A percentile compares a stretch with the other conserved stretches of the same genome.
Conservation (phyloP, 78 protist genomes). For the Chrysochromulina parva region DNA sequence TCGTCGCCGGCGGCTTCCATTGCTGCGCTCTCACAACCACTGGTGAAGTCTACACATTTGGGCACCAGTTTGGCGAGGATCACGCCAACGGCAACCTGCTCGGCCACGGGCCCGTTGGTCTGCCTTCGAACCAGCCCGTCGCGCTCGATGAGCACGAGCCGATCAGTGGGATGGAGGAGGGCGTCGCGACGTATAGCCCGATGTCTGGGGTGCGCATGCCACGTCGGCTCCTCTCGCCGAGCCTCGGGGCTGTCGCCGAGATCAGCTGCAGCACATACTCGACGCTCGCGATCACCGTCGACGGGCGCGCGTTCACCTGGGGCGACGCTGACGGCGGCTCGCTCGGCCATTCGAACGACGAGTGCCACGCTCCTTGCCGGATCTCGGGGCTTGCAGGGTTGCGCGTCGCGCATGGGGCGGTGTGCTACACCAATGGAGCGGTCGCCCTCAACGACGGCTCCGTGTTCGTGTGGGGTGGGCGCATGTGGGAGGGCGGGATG, state of each 20-base stretch:
- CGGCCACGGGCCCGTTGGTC: neutral
- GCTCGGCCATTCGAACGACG: neutral
- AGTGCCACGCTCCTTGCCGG: neutral
- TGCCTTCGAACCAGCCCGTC: too few species aligned
- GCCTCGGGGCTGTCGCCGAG: neutral
- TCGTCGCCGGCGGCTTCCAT: conserved; percentile 7
- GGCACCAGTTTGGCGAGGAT: neutral
- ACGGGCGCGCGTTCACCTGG: conserved; percentile 10
- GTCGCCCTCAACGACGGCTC: neutral
- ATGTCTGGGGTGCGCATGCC: too few species aligned
- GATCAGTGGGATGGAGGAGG: too few species aligned
- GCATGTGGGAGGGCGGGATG: neutral
- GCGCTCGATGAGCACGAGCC: too few species aligned
- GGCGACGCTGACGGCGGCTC: conserved; percentile 29
- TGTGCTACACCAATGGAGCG: neutral
- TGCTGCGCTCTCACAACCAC: neutral
- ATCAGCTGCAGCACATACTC: neutral
- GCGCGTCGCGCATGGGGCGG: neutral
- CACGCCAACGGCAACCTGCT: neutral
- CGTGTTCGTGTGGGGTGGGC: neutral
- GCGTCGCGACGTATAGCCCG: too few species aligned
- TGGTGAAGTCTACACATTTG: neutral
- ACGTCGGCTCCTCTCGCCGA: too few species aligned
- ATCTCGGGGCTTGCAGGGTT: neutral
- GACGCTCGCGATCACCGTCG: neutral